Percentiles rank a stretch among this genome's conserved stretches.
phyloP scores from a whole-genome alignment of 495 filamentous ascomycete species.

The Annulohypoxylon maeteangense region DNA sequence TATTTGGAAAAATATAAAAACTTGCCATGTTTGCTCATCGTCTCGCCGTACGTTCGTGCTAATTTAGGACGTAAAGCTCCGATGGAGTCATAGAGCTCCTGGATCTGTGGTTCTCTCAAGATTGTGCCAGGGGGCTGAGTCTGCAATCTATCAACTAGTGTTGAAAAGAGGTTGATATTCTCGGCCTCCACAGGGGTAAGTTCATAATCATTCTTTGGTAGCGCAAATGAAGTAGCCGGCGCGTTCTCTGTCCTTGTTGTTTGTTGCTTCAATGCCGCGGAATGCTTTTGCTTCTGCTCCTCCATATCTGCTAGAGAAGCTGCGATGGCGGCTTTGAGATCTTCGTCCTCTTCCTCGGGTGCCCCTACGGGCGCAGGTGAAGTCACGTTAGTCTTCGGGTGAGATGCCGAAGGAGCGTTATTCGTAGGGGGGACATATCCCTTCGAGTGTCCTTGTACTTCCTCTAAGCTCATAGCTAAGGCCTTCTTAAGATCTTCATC shows the following conservation, averaged over 20 bases:
- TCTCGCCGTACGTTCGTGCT: conserved; percentile 96
- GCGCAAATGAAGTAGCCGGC: conserved; percentile 54
- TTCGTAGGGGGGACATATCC: conserved; percentile 55
- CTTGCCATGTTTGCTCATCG: conserved; percentile 98
- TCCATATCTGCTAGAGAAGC: conserved; percentile 98
- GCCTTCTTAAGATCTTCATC: conserved; percentile 95
- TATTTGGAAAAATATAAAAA: conserved; percentile 12
- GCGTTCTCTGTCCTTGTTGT: conserved; percentile 56
- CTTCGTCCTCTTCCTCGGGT: conserved; percentile 87
- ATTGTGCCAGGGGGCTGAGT: conserved; percentile 96
- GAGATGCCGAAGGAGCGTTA: conserved; percentile 46
- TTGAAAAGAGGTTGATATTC: conserved; percentile 96
- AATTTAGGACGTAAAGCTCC: conserved; percentile 91
- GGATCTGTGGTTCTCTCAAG: conserved; percentile 93
- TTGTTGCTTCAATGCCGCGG: conserved; percentile 80
- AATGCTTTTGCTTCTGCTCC: conserved; percentile 92
- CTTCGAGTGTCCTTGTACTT: conserved; percentile 74
- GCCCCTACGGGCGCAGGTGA: conserved; percentile 52
- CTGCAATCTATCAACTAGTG: conserved; percentile 92
- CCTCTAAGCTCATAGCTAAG: conserved; percentile 95
- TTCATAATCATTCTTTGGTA: conserved; percentile 92
- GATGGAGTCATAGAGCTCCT: conserved; percentile 97
- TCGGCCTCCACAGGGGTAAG: conserved; percentile 93
- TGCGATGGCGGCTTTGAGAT: conserved; percentile 94
- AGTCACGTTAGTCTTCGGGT: conserved; percentile 54